phyloP scores from a whole-genome alignment of 768 basidiomycete species.

The Calocybe cyanea region DNA sequence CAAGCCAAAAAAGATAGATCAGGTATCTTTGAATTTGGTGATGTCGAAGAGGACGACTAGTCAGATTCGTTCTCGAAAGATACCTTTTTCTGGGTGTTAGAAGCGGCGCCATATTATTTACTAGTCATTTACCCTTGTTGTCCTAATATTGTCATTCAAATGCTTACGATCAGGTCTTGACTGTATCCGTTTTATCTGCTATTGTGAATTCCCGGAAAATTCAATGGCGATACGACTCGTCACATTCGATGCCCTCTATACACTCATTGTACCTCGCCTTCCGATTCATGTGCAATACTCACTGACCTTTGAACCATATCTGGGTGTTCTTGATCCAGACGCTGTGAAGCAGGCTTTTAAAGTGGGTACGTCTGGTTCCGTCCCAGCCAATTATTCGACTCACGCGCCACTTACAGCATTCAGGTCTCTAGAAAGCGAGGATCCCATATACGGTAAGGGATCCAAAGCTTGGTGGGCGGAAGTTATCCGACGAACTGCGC shows the following conservation, averaged over 20 bases:
- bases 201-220: too few species aligned
- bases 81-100: background rate
- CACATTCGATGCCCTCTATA: conserved; percentile 77
- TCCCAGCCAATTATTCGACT: background rate
- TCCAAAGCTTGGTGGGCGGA: conserved; percentile 71
- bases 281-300: conserved; percentile 69
- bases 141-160: too few species aligned
- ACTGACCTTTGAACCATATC: conserved; percentile 59
- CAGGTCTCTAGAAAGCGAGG: conserved; percentile 46
- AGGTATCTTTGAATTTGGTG: conserved; percentile 92
- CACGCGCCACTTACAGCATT: conserved; percentile 28
- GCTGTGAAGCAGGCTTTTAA: conserved; percentile 57
- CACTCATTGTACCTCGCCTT: conserved; percentile 63
- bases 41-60: conserved; percentile 79
- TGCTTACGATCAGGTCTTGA: too few species aligned
- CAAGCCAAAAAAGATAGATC: conserved; percentile 71
- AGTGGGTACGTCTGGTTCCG: conserved; percentile 39
- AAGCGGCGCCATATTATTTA: background rate
- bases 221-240: conserved; percentile 50
- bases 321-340: conserved; percentile 56
- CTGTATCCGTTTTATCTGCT: too few species aligned
- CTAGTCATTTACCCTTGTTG: too few species aligned
- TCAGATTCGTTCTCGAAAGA: background rate
- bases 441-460: conserved; percentile 56
- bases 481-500: conserved; percentile 69